Percentiles rank a stretch among this genome's conserved stretches.
Evolutionary conservation across 495 filamentous ascomycete species (phyloP).

Genomic region (Parathielavia hyrcaniae): DNA sequence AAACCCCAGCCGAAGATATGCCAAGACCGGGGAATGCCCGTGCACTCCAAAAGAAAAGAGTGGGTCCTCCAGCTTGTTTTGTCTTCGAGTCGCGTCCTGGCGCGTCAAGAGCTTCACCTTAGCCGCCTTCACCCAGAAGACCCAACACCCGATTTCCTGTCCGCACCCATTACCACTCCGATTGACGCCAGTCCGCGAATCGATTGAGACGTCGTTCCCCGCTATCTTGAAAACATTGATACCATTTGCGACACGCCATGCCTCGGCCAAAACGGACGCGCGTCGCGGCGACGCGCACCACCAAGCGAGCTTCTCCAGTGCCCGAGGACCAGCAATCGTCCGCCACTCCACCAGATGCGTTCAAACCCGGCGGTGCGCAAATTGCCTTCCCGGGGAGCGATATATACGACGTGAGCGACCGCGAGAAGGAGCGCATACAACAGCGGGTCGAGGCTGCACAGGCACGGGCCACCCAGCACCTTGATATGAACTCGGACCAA

Average conservation of each 20-base stretch:
- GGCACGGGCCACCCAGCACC: background rate
- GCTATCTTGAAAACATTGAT: background rate
- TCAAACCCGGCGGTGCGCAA: conserved; percentile 8
- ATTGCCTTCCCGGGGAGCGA: conserved; percentile 27
- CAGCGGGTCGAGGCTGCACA: conserved; percentile 13
- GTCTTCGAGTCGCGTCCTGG: no score
- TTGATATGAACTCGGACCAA: conserved; percentile 27
- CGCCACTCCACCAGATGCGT: conserved; percentile 10
- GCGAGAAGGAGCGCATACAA: conserved; percentile 36
- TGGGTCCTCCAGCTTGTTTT: no score
- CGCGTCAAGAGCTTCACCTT: no score
- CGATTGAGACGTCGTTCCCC: background rate
- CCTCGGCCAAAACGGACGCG: conserved; percentile 41
- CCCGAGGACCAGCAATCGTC: conserved; percentile 10
- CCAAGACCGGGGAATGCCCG: no score
- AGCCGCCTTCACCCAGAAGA: no score
- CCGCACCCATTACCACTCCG: no score
- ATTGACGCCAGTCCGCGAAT: no score
- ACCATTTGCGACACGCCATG: conserved; percentile 26
- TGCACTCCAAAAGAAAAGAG: no score
- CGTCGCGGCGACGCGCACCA: conserved; percentile 32
- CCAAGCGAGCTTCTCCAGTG: background rate
- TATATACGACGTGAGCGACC: conserved; percentile 43
- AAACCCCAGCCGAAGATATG: no score
- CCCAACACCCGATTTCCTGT: no score